These are phyloP conservation scores for Cetradonia linearis DNA, from an alignment of 495 filamentous ascomycete species.

Conservation along the genomic window DNA sequence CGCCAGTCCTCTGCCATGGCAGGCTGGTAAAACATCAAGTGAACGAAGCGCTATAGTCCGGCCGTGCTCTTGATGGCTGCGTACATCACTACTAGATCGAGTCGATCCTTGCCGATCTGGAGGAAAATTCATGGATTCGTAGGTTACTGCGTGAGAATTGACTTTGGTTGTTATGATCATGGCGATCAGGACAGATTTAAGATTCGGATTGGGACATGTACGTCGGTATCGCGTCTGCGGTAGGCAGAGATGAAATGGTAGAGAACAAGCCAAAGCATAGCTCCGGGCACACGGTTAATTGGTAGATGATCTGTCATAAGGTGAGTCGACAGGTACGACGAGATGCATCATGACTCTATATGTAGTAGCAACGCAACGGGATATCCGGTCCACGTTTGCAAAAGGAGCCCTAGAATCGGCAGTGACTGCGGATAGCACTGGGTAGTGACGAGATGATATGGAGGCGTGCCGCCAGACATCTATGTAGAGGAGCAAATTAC, in stretches of 20 bases:
- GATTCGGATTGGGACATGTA: conserved; percentile 38
- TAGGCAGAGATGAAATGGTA: conserved; percentile 38
- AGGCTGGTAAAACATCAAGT: conserved; percentile 63
- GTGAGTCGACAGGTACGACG: conserved; percentile 8
- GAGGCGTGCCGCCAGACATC: neutral
- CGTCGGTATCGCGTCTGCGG: conserved; percentile 35
- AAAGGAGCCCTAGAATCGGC: neutral
- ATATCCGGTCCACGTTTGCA: neutral
- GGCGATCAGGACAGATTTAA: conserved; percentile 59
- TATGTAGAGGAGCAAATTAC: neutral
- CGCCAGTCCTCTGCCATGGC: conserved; percentile 67
- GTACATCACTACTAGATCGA: conserved; percentile 5
- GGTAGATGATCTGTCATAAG: conserved; percentile 62
- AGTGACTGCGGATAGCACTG: neutral
- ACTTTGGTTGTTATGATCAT: conserved; percentile 68
- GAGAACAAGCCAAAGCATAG: conserved; percentile 73
- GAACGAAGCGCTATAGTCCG: conserved; percentile 73
- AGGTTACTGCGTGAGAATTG: conserved; percentile 50
- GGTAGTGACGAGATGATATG: neutral
- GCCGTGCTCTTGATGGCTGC: conserved; percentile 59
- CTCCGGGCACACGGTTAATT: conserved; percentile 67
- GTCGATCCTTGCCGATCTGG: conserved; percentile 44
- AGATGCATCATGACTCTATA: neutral
- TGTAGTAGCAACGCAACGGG: neutral
- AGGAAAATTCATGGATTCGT: conserved; percentile 66